Evolutionary conservation across 805 yeast genomes (phyloP).

Genomic region (Naumovozyma dairenensis): DNA sequence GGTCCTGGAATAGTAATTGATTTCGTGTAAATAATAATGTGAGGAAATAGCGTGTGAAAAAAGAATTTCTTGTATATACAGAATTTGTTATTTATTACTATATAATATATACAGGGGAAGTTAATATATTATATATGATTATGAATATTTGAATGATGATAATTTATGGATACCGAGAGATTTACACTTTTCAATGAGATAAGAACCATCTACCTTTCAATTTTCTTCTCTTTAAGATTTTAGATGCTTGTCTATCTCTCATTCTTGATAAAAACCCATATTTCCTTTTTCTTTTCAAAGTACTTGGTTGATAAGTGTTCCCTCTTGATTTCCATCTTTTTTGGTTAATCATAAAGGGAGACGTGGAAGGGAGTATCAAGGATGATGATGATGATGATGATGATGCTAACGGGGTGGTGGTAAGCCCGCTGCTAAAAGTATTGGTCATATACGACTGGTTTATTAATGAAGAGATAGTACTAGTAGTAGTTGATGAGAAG

Average conservation of each 20-base stretch:
- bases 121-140: neutral
- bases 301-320: slow-evolving; percentile 89
- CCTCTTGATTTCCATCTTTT: slow-evolving; percentile 82
- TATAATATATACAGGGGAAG: too few species aligned
- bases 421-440: too few species aligned
- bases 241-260: slow-evolving; percentile 64
- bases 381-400: too few species aligned
- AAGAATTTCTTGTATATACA: slow-evolving; percentile 1
- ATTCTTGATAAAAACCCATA: slow-evolving; percentile 84
- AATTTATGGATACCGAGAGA: too few species aligned
- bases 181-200: slow-evolving; percentile 43
- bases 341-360: slow-evolving; percentile 6
- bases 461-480: too few species aligned
- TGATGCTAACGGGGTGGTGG: too few species aligned
- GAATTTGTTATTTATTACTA: neutral
- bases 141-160: too few species aligned
- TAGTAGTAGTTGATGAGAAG: too few species aligned
- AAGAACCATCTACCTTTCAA: slow-evolving; percentile 92
- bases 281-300: slow-evolving; percentile 79
- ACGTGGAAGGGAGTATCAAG: too few species aligned
- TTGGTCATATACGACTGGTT: too few species aligned
- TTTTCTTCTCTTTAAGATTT: slow-evolving; percentile 64
- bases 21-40: slow-evolving; percentile 27
- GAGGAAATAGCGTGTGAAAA: neutral
- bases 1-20: slow-evolving; percentile 75